These are phyloP conservation scores for Articulospora tetracladia DNA, from an alignment of 495 filamentous ascomycete species.

Conservation along the genomic window DNA sequence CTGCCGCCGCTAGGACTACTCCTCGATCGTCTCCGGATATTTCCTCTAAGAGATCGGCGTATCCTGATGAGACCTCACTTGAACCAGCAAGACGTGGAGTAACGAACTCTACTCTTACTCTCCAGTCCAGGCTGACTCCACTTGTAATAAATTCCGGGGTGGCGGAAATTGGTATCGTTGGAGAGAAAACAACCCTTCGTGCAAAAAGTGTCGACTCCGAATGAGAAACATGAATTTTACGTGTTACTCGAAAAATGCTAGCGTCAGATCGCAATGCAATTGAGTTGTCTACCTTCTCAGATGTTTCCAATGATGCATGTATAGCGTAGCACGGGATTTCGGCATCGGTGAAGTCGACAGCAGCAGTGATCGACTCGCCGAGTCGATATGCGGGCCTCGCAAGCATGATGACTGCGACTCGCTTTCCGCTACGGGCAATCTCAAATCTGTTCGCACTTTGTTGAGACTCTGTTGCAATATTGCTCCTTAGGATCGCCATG, in stretches of 20 bases:
- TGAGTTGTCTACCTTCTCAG: conserved; percentile 70
- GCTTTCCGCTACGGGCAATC: conserved; percentile 81
- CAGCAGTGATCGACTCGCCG: conserved; percentile 78
- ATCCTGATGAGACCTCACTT: conserved; percentile 6
- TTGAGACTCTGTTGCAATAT: conserved; percentile 52
- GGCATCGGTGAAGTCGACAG: conserved; percentile 73
- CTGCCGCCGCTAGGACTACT: conserved; percentile 62
- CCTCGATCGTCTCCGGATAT: conserved; percentile 70
- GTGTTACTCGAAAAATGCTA: conserved; percentile 80
- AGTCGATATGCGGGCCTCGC: conserved; percentile 88
- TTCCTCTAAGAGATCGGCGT: conserved; percentile 49
- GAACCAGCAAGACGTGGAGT: conserved; percentile 45
- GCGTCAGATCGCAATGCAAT: conserved; percentile 81
- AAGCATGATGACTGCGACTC: conserved; percentile 82
- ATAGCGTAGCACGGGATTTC: conserved; percentile 78
- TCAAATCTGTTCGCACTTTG: conserved; percentile 85
- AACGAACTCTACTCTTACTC: conserved; percentile 84
- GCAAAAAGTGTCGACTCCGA: conserved; percentile 81
- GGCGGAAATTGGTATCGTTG: conserved; percentile 72
- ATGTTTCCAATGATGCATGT: conserved; percentile 70
- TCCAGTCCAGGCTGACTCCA: conserved; percentile 82
- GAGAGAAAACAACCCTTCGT: conserved; percentile 70
- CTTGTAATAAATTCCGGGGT: conserved; percentile 89
- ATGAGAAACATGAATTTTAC: conserved; percentile 68
- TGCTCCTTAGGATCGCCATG: conserved; percentile 78